phyloP scores from a whole-genome alignment of 768 basidiomycete species.

The Astraeus odoratus region DNA sequence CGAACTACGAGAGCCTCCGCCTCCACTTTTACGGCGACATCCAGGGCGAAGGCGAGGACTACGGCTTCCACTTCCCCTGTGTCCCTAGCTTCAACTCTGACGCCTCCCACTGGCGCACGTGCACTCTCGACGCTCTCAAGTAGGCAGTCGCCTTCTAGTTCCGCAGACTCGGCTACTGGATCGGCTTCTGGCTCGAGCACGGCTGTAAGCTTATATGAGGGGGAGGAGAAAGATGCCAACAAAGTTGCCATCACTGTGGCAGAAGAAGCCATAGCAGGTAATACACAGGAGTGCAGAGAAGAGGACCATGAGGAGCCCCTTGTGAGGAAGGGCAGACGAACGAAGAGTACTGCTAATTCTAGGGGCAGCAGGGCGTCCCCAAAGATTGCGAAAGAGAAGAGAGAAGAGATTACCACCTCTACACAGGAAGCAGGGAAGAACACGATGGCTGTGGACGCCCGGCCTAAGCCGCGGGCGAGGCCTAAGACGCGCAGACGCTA shows the following conservation, averaged over 20 bases:
- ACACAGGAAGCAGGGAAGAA: slow-evolving; percentile 12
- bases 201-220: slow-evolving; percentile 26
- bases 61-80: slow-evolving; percentile 16
- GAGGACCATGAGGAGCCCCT: slow-evolving; percentile 7
- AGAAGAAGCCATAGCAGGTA: slow-evolving; percentile 8
- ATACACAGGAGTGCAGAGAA: slow-evolving; percentile 12
- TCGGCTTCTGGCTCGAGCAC: slow-evolving; percentile 27
- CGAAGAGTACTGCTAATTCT: slow-evolving; percentile 18
- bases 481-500: slow-evolving; percentile 25
- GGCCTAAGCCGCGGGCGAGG: slow-evolving; percentile 26
- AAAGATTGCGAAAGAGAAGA: slow-evolving; percentile 8
- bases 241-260: slow-evolving; percentile 1
- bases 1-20: background rate
- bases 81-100: slow-evolving; percentile 25
- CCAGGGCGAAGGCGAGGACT: slow-evolving; percentile 12
- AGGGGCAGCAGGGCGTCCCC: slow-evolving; percentile 12
- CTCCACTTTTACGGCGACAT: background rate
- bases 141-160: slow-evolving; percentile 13
- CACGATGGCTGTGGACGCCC: slow-evolving; percentile 16
- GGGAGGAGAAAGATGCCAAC: slow-evolving; percentile 20
- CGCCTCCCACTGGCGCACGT: slow-evolving; percentile 17
- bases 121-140: slow-evolving; percentile 21
- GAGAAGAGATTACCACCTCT: slow-evolving; percentile 6
- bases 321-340: slow-evolving; percentile 17
- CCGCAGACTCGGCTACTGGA: slow-evolving; percentile 22